Percentiles rank a stretch among this genome's conserved stretches.
Evolutionary conservation across 495 filamentous ascomycete genomes (phyloP).

Genomic region (Penicillium cosmopolitanum): DNA sequence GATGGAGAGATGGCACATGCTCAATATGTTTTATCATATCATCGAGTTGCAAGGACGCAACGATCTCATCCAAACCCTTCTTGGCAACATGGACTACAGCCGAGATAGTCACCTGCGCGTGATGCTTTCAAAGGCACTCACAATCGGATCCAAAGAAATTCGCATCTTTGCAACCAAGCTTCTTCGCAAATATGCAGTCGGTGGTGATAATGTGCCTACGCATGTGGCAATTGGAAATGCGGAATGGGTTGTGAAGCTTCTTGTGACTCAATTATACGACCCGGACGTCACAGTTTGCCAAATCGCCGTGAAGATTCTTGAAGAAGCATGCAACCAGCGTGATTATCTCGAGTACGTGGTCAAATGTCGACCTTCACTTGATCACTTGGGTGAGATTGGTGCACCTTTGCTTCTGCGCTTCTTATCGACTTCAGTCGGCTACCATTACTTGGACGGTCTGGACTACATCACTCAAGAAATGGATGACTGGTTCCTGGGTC

Average conservation of each 20-base stretch:
- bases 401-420: constrained; percentile 92
- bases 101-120: constrained; percentile 88
- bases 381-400: constrained; percentile 96
- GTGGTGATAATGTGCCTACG: constrained; percentile 35
- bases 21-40: constrained; percentile 99
- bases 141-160: constrained; percentile 87
- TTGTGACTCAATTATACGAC: constrained; percentile 97
- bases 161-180: constrained; percentile 84
- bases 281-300: constrained; percentile 96
- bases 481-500: constrained; percentile 98
- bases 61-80: constrained; percentile 83
- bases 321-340: constrained; percentile 93
- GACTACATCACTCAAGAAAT: constrained; percentile 99
- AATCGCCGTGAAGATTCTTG: constrained; percentile 91
- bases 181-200: constrained; percentile 76
- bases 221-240: constrained; percentile 53
- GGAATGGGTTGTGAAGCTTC: constrained; percentile 93
- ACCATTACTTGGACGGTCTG: constrained; percentile 94
- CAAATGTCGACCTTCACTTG: constrained; percentile 91
- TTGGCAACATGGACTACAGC: constrained; percentile 90
- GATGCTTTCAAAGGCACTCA: constrained; percentile 89
- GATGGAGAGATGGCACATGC: constrained; percentile 94
- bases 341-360: constrained; percentile 93
- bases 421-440: constrained; percentile 91
- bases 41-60: constrained; percentile 87